Percentiles rank a stretch among this genome's conserved stretches.
Conservation (phyloP, 1,284 basidiomycete genomes). For the Neolentinus lepideus region DNA sequence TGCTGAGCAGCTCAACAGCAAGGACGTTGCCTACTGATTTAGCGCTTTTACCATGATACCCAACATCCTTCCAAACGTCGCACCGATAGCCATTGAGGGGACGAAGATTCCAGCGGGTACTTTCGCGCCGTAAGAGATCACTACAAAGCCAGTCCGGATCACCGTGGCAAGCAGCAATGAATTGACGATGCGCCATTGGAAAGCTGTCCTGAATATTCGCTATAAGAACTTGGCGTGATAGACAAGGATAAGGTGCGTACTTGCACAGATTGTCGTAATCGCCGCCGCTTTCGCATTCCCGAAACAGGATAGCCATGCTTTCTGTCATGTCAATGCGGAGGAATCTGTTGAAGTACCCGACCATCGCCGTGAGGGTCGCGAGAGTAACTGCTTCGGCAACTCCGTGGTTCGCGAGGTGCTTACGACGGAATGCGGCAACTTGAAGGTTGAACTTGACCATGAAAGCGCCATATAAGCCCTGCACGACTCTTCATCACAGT, state of each 20-base stretch:
- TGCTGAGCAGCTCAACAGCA: neutral
- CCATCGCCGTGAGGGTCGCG: slow-evolving; percentile 83
- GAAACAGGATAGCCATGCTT: slow-evolving; percentile 92
- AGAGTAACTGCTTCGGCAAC: slow-evolving; percentile 87
- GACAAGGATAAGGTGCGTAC: slow-evolving; percentile 40
- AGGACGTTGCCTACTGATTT: slow-evolving; percentile 56
- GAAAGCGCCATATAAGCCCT: slow-evolving; percentile 97
- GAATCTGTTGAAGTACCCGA: slow-evolving; percentile 95
- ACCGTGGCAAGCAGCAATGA: slow-evolving; percentile 90
- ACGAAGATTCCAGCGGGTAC: slow-evolving; percentile 98
- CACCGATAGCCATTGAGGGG: slow-evolving; percentile 96
- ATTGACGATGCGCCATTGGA: slow-evolving; percentile 94
- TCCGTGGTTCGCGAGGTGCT: slow-evolving; percentile 78
- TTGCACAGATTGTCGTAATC: slow-evolving; percentile 93
- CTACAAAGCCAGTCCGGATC: slow-evolving; percentile 80
- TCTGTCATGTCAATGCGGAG: slow-evolving; percentile 98
- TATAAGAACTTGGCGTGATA: neutral
- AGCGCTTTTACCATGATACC: slow-evolving; percentile 94
- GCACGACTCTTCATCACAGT: slow-evolving; percentile 2
- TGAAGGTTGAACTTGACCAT: slow-evolving; percentile 97
- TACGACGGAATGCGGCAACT: slow-evolving; percentile 89
- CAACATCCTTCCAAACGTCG: slow-evolving; percentile 92
- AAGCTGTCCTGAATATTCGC: slow-evolving; percentile 55
- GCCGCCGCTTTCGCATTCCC: slow-evolving; percentile 93
- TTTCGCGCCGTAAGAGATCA: slow-evolving; percentile 93